These are phyloP conservation scores for Prunus salicina DNA, from an alignment of 306 rosid species.

Conservation along the genomic window DNA sequence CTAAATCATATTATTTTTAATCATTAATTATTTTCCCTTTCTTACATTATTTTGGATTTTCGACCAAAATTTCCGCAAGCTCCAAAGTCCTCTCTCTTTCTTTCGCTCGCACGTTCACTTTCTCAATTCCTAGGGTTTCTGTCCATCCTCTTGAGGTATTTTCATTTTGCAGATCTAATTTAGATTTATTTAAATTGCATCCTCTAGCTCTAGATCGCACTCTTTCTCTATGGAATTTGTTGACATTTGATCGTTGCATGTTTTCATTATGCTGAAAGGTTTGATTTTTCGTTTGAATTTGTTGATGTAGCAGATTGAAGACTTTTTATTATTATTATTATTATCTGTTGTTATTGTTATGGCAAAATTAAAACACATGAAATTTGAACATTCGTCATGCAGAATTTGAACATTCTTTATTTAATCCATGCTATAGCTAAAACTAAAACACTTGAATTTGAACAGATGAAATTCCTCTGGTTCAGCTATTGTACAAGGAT, in stretches of 20 bases:
- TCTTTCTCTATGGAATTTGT: background rate
- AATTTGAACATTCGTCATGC: background rate
- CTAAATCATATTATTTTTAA: too few relatives aligned
- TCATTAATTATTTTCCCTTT: background rate
- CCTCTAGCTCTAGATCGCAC: background rate
- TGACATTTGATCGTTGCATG: background rate
- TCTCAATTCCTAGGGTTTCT: conserved; percentile 3
- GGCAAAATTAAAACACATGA: background rate
- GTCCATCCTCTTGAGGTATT: background rate
- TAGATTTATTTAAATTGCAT: background rate
- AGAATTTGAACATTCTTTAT: background rate
- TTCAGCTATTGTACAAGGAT: background rate
- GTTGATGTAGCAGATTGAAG: background rate
- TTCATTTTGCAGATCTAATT: background rate
- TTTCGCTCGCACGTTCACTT: background rate
- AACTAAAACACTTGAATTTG: too few relatives aligned
- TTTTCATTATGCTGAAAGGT: too few relatives aligned
- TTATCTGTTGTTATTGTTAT: too few relatives aligned
- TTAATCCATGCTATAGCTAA: background rate
- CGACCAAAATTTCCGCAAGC: background rate
- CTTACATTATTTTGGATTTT: background rate
- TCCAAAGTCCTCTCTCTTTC: background rate
- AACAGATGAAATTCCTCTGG: background rate
- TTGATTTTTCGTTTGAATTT: background rate
- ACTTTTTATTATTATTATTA: fast-evolving